Conservation (phyloP, 2,329 filamentous ascomycete species). For the Hansfordia pulvinata region DNA sequence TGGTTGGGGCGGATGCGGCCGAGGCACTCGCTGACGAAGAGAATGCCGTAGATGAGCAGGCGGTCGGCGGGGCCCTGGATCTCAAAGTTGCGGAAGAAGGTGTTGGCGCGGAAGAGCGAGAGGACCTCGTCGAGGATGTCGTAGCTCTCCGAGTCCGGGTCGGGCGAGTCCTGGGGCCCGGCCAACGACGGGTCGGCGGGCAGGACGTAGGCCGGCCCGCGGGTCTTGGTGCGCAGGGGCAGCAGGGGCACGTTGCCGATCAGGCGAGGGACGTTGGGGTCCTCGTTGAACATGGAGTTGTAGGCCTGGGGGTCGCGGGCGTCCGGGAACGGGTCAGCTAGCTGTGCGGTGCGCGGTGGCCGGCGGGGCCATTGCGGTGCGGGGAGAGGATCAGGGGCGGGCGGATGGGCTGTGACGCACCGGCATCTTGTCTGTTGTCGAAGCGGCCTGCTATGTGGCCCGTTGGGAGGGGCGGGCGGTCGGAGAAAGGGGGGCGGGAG, state of each 20-base stretch:
- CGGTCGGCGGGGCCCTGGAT: constrained; percentile 93
- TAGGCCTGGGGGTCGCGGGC: constrained; percentile 56
- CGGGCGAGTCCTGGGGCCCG: constrained; percentile 49
- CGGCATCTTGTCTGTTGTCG: not conserved
- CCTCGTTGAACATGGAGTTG: constrained; percentile 91
- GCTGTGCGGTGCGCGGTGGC: constrained; percentile 1
- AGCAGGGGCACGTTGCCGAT: constrained; percentile 90
- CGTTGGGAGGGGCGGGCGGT: not conserved
- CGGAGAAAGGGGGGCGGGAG: not conserved
- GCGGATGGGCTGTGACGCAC: constrained; percentile 2
- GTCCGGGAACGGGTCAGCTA: constrained; percentile 10
- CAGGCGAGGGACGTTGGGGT: constrained; percentile 47
- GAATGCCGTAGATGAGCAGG: constrained; percentile 89
- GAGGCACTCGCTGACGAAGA: constrained; percentile 86
- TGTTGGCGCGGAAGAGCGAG: constrained; percentile 89
- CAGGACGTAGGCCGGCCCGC: constrained; percentile 87
- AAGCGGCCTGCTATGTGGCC: not conserved
- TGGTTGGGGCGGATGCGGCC: constrained; percentile 71
- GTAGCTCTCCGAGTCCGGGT: constrained; percentile 85
- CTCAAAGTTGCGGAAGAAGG: constrained; percentile 98
- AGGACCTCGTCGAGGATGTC: constrained; percentile 93
- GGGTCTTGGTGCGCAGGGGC: constrained; percentile 85
- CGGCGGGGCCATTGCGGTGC: constrained; percentile 1
- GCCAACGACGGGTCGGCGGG: constrained; percentile 44
- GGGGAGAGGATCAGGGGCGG: constrained; percentile 1